Evolutionary conservation across 345 rosid genomes (phyloP).

Genomic region (Toxicodendron radicans): DNA sequence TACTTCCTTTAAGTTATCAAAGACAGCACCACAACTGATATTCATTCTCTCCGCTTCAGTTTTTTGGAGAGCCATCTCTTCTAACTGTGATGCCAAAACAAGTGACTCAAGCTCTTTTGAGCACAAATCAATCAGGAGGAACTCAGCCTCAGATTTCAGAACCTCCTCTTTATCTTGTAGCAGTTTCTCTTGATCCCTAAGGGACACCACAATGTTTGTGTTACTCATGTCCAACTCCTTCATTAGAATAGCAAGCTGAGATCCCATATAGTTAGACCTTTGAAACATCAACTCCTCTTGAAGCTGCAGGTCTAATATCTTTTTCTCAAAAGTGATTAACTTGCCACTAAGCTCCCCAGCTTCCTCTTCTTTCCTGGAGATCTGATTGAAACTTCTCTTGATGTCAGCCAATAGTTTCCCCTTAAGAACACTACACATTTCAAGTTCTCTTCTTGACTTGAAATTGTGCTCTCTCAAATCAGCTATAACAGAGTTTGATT

Average conservation of each 20-base stretch:
- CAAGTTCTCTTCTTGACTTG: slow-evolving; percentile 75
- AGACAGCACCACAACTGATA: slow-evolving; percentile 27
- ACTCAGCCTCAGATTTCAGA: slow-evolving; percentile 56
- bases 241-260: slow-evolving; percentile 70
- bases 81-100: slow-evolving; percentile 51
- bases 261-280: slow-evolving; percentile 75
- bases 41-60: slow-evolving; percentile 37
- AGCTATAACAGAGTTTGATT: slow-evolving; percentile 63
- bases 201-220: slow-evolving; percentile 44
- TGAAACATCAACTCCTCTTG: slow-evolving; percentile 93
- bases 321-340: slow-evolving; percentile 67
- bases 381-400: slow-evolving; percentile 72
- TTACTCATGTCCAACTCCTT: slow-evolving; percentile 73
- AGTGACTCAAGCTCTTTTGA: slow-evolving; percentile 73
- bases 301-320: slow-evolving; percentile 59
- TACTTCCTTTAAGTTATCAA: slow-evolving; percentile 55
- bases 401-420: slow-evolving; percentile 84
- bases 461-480: slow-evolving; percentile 73
- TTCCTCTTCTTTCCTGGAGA: slow-evolving; percentile 81
- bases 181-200: slow-evolving; percentile 52
- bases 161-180: slow-evolving; percentile 47
- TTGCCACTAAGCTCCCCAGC: slow-evolving; percentile 55
- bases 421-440: slow-evolving; percentile 64
- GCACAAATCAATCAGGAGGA: slow-evolving; percentile 39
- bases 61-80: slow-evolving; percentile 44